Percentiles rank a stretch among this genome's conserved stretches.
Evolutionary conservation across 768 basidiomycete species (phyloP).

Genomic region (Amanita fuliginea): DNA sequence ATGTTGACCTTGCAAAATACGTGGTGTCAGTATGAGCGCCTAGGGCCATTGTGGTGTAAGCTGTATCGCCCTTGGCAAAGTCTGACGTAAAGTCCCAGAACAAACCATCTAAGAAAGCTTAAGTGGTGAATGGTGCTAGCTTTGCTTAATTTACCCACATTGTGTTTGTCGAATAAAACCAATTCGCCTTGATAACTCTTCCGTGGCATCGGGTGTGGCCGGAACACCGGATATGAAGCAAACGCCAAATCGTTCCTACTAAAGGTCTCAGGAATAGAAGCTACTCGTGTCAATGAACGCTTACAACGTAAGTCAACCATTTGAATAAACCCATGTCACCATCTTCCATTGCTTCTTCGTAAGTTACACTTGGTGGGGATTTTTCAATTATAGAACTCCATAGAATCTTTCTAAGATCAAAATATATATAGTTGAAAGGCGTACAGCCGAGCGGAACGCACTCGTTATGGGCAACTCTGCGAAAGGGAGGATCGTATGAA

Average conservation of each 20-base stretch:
- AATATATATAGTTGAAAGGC: background rate
- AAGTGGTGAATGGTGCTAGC: background rate
- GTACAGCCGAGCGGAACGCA: conserved; percentile 12
- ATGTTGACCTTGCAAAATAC: conserved; percentile 33
- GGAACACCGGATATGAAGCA: conserved; percentile 81
- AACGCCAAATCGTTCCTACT: conserved; percentile 79
- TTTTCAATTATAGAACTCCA: conserved; percentile 76
- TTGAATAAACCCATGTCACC: conserved; percentile 61
- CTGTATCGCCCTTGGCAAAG: conserved; percentile 84
- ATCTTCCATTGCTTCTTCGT: conserved; percentile 60
- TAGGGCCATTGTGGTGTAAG: conserved; percentile 84
- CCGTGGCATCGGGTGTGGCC: conserved; percentile 72
- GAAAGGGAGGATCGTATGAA: conserved; percentile 67
- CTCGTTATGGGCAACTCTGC: conserved; percentile 26
- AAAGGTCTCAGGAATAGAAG: background rate
- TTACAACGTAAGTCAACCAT: conserved; percentile 73
- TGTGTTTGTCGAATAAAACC: conserved; percentile 84
- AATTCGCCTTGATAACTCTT: conserved; percentile 64
- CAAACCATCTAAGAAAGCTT: conserved; percentile 57
- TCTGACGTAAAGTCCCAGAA: conserved; percentile 98
- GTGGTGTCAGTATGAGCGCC: conserved; percentile 70
- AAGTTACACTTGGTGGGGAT: conserved; percentile 63
- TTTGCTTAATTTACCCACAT: conserved; percentile 18
- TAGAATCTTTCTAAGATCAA: conserved; percentile 44
- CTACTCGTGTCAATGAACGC: conserved; percentile 15